A percentile compares a stretch with the other conserved stretches of the same genome.
Conservation (phyloP, 2,329 filamentous ascomycete species). For the Exophiala oligosperma region DNA sequence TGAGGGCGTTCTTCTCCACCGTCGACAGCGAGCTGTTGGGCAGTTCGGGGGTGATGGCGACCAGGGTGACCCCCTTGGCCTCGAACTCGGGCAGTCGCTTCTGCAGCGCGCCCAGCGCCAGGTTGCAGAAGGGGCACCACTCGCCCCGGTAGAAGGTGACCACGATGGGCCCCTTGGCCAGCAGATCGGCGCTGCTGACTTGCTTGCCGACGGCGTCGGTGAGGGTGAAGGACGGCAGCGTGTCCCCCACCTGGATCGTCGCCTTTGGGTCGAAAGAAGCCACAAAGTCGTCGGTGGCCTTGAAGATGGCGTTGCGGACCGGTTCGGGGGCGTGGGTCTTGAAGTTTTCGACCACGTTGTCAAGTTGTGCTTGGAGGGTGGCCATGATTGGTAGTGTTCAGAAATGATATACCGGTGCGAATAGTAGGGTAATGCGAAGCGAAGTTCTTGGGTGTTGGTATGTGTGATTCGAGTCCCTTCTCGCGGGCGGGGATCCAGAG, state of each 20-base stretch:
- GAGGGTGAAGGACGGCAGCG: conserved; percentile 38
- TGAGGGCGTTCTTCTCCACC: conserved; percentile 42
- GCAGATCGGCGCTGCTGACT: conserved; percentile 35
- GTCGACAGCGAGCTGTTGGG: conserved; percentile 41
- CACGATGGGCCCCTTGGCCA: conserved; percentile 38
- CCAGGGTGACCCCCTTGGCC: conserved; percentile 41
- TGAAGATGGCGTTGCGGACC: not conserved
- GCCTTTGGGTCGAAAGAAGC: conserved; percentile 29
- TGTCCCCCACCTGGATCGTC: conserved; percentile 37
- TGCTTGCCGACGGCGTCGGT: conserved; percentile 37
- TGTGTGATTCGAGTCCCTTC: too few relatives aligned
- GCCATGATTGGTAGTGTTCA: not conserved
- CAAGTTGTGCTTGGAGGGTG: not conserved
- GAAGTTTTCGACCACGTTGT: not conserved
- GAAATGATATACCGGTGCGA: too few relatives aligned
- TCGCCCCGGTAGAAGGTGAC: conserved; percentile 50
- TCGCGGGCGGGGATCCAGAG: too few relatives aligned
- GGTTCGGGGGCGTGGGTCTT: not conserved
- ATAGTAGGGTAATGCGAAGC: too few relatives aligned
- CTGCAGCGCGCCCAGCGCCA: conserved; percentile 40
- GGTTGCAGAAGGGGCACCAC: conserved; percentile 51
- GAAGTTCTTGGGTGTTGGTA: too few relatives aligned
- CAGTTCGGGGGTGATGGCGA: conserved; percentile 46
- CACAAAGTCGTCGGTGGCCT: not conserved
- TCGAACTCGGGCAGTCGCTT: conserved; percentile 33